Conservation (phyloP, 495 filamentous ascomycete genomes). For the Rhypophila decipiens region DNA sequence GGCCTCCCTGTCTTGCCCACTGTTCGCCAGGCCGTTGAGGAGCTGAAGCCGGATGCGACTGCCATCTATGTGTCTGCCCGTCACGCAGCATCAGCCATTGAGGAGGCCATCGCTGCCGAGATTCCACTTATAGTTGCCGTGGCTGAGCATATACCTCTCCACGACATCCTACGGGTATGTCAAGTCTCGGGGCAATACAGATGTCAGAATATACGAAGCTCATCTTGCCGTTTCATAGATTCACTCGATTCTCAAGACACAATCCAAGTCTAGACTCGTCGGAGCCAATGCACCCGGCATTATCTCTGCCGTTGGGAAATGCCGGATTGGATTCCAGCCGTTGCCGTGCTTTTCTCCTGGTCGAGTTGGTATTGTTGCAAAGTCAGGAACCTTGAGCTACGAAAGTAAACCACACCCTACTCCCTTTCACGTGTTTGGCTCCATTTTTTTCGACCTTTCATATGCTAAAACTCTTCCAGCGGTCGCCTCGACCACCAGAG, state of each 20-base stretch:
- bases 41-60: constrained; percentile 75
- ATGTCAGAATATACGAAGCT: constrained; percentile 1
- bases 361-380: constrained; percentile 73
- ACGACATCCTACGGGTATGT: constrained; percentile 73
- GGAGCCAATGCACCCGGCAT: constrained; percentile 87
- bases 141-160: constrained; percentile 84
- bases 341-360: constrained; percentile 69
- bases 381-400: constrained; percentile 84
- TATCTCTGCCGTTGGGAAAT: constrained; percentile 73
- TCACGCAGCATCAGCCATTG: constrained; percentile 70
- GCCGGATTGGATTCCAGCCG: constrained; percentile 81
- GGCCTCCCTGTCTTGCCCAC: constrained; percentile 72
- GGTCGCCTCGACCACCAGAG: constrained; percentile 73
- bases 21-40: constrained; percentile 64
- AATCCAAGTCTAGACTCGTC: constrained; percentile 74
- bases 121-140: constrained; percentile 84
- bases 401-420: constrained; percentile 37
- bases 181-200: background rate
- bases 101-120: constrained; percentile 84
- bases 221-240: constrained; percentile 34
- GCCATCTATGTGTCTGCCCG: constrained; percentile 81
- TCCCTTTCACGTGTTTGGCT: background rate
- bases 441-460: background rate
- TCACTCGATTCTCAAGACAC: constrained; percentile 69
- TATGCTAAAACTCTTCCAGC: constrained; percentile 27